phyloP scores from a whole-genome alignment of 1,139 yeast genomes.

The Torulaspora pretoriensis region DNA sequence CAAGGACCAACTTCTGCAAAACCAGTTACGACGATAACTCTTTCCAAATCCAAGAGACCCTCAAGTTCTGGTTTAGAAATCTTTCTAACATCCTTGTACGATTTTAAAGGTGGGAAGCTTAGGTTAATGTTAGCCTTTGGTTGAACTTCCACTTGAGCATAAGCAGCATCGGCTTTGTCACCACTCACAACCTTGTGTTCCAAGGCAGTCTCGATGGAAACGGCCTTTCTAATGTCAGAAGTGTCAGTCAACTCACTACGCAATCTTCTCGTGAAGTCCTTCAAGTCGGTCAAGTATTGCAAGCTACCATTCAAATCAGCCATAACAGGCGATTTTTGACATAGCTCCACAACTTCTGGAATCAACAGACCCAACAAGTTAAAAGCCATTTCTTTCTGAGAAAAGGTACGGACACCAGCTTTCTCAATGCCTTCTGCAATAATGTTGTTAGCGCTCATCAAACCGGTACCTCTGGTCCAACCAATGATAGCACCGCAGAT shows the following conservation, averaged over 20 bases:
- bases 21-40: constrained; percentile 91
- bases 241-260: constrained; percentile 80
- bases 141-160: constrained; percentile 54
- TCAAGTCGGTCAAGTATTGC: constrained; percentile 87
- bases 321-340: constrained; percentile 92
- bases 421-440: constrained; percentile 97
- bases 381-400: constrained; percentile 99
- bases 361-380: constrained; percentile 91
- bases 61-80: constrained; percentile 69
- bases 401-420: constrained; percentile 94
- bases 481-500: constrained; percentile 98
- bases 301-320: constrained; percentile 99
- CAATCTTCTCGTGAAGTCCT: constrained; percentile 77
- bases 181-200: constrained; percentile 94
- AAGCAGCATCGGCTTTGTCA: constrained; percentile 82
- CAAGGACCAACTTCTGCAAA: constrained; percentile 98
- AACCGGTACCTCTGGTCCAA: constrained; percentile 99
- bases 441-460: constrained; percentile 94
- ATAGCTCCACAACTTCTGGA: constrained; percentile 76
- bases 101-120: constrained; percentile 83
- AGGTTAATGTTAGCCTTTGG: constrained; percentile 95
- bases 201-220: constrained; percentile 84
- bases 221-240: constrained; percentile 92
- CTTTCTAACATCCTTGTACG: constrained; percentile 68
- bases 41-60: constrained; percentile 88